Evolutionary conservation across 2,329 filamentous ascomycete genomes (phyloP).

Genomic region (Thelonectria rubi): DNA sequence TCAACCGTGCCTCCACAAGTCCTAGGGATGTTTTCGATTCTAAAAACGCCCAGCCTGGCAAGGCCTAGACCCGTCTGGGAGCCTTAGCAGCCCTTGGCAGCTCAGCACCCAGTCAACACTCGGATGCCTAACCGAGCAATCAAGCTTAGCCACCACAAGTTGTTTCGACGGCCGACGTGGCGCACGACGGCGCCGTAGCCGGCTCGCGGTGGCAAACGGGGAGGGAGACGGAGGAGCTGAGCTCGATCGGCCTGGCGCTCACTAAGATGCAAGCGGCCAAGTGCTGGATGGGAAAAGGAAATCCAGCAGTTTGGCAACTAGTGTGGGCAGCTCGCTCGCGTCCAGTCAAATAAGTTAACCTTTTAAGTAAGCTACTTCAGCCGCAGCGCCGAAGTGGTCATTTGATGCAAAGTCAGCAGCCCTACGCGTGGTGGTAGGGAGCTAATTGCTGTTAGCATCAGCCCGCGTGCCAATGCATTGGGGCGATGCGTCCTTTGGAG

Average conservation of each 20-base stretch:
- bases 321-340: neutral
- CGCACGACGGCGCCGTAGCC: neutral
- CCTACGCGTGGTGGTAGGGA: neutral
- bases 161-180: neutral
- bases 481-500: neutral
- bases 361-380: neutral
- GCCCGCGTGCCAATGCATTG: neutral
- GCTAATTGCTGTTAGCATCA: neutral
- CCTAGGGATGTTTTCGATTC: neutral
- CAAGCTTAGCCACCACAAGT: slow-evolving; percentile 6
- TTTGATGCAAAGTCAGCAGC: neutral
- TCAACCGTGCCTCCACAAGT: slow-evolving; percentile 2
- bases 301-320: neutral
- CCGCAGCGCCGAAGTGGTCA: slow-evolving; percentile 1
- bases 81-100: neutral
- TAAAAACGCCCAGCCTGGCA: neutral
- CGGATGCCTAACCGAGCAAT: neutral
- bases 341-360: slow-evolving; percentile 1
- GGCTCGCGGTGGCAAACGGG: neutral
- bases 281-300: neutral
- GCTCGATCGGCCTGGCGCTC: neutral
- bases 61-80: slow-evolving; percentile 4
- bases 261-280: neutral
- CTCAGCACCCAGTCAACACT: neutral
- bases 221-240: neutral